Conservation (phyloP, 768 basidiomycete species). For the Termitomyces sp. region DNA sequence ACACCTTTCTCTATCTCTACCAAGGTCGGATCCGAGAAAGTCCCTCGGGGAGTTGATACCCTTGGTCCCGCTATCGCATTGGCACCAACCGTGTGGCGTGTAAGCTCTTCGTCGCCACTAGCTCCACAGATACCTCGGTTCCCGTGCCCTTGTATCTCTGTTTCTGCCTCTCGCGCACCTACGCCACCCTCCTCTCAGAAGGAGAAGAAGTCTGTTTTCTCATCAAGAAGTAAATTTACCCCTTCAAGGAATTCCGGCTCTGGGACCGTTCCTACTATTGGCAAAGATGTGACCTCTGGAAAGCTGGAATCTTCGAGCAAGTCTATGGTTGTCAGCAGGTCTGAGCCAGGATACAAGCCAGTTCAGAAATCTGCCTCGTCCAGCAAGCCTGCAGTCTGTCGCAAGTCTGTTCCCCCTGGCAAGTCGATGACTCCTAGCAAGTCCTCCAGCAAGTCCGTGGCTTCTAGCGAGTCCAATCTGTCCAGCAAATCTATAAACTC, state of each 20-base stretch:
- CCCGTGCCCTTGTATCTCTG: background rate
- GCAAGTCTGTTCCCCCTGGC: background rate
- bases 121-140: background rate
- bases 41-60: background rate
- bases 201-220: background rate
- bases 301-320: background rate
- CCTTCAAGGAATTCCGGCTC: background rate
- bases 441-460: background rate
- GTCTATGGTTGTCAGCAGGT: background rate
- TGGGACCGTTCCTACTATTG: background rate
- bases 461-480: background rate
- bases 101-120: conserved; percentile 2
- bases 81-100: conserved; percentile 1
- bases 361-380: background rate
- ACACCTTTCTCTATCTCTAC: background rate
- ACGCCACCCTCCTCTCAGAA: background rate
- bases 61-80: background rate
- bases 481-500: background rate
- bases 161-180: background rate
- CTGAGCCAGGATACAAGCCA: background rate
- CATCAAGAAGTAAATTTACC: background rate
- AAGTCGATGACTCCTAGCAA: background rate
- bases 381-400: background rate
- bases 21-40: background rate
- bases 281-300: too few species aligned